These are phyloP conservation scores for Kwoniella newhampshirensis DNA, from an alignment of 768 basidiomycete species.

Conservation along the genomic window DNA sequence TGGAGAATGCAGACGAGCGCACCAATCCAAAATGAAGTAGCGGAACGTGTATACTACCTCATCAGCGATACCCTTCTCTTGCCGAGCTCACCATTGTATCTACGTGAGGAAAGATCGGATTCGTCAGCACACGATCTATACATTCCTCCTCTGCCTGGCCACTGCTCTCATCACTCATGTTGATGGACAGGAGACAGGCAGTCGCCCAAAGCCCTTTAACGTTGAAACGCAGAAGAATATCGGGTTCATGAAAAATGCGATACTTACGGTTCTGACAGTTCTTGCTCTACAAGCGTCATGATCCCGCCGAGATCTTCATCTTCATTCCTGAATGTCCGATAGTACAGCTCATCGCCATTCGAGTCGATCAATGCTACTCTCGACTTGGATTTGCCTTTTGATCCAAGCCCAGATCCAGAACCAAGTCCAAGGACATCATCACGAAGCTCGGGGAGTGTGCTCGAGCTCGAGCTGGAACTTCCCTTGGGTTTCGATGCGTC, in stretches of 20 bases:
- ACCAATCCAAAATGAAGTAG: constrained; percentile 97
- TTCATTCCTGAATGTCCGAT: constrained; percentile 34
- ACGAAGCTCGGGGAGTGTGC: no score
- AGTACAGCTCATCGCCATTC: constrained; percentile 32
- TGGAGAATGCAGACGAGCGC: constrained; percentile 43
- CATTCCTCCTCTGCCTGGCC: no score
- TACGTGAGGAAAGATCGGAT: constrained; percentile 10
- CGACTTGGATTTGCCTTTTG: constrained; percentile 17
- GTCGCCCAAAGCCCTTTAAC: no score
- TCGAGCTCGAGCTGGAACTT: not conserved
- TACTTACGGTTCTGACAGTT: constrained; percentile 93
- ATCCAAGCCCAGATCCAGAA: not conserved
- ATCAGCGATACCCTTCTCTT: not conserved
- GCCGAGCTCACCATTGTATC: constrained; percentile 41
- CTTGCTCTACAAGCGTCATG: constrained; percentile 82
- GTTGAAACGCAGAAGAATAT: not conserved
- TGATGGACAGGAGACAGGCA: no score
- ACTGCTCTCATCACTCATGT: no score
- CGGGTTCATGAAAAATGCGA: not conserved
- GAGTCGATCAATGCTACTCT: not conserved
- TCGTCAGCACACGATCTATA: no score
- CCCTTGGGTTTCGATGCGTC: not conserved
- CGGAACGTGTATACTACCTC: constrained; percentile 74
- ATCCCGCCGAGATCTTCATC: constrained; percentile 61
- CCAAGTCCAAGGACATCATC: no score